Percentiles rank a stretch among this genome's conserved stretches.
These are phyloP conservation scores for Phytophthora tubulina DNA, from an alignment of 352 stramenopile species.

Conservation along the genomic window DNA sequence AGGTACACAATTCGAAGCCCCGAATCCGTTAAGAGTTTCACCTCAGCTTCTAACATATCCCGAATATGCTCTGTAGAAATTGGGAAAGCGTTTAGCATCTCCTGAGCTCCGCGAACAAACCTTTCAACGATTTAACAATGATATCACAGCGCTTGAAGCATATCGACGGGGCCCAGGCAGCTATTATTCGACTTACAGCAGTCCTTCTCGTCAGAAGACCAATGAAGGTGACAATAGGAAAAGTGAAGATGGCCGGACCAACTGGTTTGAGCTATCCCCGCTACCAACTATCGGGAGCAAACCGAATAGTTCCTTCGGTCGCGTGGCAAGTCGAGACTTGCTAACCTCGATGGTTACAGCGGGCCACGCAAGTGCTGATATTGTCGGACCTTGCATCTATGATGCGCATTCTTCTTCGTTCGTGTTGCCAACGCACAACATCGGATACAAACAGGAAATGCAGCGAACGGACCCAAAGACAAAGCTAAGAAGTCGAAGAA, in stretches of 20 bases:
- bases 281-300: constrained; percentile 10
- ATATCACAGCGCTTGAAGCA: constrained; percentile 29
- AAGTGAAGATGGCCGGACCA: not conserved
- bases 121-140: constrained; percentile 52
- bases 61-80: constrained; percentile 19
- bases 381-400: constrained; percentile 49
- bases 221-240: constrained; percentile 1
- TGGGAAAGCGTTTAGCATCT: constrained; percentile 50
- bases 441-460: constrained; percentile 48
- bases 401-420: constrained; percentile 40
- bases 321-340: constrained; percentile 51
- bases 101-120: constrained; percentile 32
- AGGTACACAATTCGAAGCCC: constrained; percentile 31
- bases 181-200: constrained; percentile 7
- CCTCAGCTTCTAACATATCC: not conserved
- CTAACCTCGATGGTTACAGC: constrained; percentile 59
- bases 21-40: not conserved
- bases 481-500: constrained; percentile 12
- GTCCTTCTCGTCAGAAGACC: constrained; percentile 2
- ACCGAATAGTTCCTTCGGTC: constrained; percentile 42
- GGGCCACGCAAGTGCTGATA: constrained; percentile 49
- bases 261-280: constrained; percentile 18
- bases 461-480: constrained; percentile 24
- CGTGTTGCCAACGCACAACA: constrained; percentile 46
- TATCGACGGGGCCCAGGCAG: constrained; percentile 42